Evolutionary conservation across 2,329 filamentous ascomycete genomes (phyloP).

Genomic region (Verticillium alfalfae): DNA sequence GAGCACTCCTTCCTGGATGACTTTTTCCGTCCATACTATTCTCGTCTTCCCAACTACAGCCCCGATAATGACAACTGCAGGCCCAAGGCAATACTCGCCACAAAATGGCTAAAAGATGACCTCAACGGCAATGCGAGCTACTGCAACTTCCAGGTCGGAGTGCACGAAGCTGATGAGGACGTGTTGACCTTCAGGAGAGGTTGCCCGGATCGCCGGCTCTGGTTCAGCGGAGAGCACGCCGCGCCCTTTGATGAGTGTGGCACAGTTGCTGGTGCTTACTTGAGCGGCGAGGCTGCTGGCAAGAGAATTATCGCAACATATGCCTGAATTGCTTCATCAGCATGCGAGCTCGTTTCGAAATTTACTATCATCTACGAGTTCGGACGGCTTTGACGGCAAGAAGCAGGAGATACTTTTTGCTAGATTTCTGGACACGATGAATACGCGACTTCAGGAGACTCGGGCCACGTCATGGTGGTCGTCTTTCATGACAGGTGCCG

Average conservation of each 20-base stretch:
- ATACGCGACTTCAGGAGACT: no score
- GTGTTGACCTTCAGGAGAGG: slow-evolving; percentile 45
- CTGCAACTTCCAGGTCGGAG: slow-evolving; percentile 56
- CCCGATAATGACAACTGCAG: slow-evolving; percentile 35
- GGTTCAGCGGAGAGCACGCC: slow-evolving; percentile 65
- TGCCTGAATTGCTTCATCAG: not conserved
- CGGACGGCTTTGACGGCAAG: no score
- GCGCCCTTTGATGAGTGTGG: slow-evolving; percentile 2
- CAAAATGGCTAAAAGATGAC: slow-evolving; percentile 61
- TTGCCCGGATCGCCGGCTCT: slow-evolving; percentile 48
- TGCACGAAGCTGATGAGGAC: slow-evolving; percentile 50
- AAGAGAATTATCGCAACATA: not conserved
- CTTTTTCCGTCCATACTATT: slow-evolving; percentile 62
- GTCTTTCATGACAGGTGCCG: no score
- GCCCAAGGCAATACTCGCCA: slow-evolving; percentile 51
- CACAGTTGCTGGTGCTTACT: not conserved
- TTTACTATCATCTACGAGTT: no score
- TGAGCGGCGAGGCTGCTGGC: slow-evolving; percentile 1
- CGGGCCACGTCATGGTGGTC: no score
- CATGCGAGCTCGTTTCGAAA: no score
- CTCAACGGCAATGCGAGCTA: slow-evolving; percentile 64
- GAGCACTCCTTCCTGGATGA: slow-evolving; percentile 19
- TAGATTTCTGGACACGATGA: no score
- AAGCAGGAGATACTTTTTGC: no score
- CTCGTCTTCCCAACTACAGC: slow-evolving; percentile 53